phyloP scores from a whole-genome alignment of 495 filamentous ascomycete species.

The Annulohypoxylon moriforme region DNA sequence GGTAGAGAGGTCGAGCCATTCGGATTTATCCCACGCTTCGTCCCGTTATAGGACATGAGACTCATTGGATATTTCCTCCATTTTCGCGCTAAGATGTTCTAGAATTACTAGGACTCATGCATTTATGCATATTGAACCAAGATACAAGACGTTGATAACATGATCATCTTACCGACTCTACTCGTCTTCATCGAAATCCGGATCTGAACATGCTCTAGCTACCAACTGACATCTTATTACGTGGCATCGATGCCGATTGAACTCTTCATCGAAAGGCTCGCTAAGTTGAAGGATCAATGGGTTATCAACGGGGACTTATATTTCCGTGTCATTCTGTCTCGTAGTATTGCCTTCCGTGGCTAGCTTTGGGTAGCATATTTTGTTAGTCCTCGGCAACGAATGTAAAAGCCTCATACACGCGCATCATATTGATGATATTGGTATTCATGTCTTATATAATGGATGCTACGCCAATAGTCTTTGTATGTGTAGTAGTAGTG shows the following conservation, averaged over 20 bases:
- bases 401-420: slow-evolving; percentile 14
- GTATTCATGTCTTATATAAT: slow-evolving; percentile 16
- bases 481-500: slow-evolving; percentile 11
- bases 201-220: background rate
- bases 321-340: background rate
- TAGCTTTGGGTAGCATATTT: background rate
- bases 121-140: background rate
- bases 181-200: background rate
- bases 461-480: slow-evolving; percentile 10
- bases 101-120: background rate
- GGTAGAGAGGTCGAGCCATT: background rate
- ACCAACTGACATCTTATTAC: background rate
- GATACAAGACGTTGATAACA: background rate
- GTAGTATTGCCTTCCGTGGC: background rate
- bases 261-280: background rate
- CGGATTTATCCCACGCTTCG: background rate
- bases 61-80: background rate
- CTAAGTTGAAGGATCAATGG: background rate
- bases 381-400: background rate
- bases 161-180: background rate
- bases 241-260: background rate
- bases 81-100: background rate
- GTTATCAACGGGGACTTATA: background rate
- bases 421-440: background rate
- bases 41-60: background rate